phyloP scores from a whole-genome alignment of 768 basidiomycete species.

The Hirschioporus abietinus region DNA sequence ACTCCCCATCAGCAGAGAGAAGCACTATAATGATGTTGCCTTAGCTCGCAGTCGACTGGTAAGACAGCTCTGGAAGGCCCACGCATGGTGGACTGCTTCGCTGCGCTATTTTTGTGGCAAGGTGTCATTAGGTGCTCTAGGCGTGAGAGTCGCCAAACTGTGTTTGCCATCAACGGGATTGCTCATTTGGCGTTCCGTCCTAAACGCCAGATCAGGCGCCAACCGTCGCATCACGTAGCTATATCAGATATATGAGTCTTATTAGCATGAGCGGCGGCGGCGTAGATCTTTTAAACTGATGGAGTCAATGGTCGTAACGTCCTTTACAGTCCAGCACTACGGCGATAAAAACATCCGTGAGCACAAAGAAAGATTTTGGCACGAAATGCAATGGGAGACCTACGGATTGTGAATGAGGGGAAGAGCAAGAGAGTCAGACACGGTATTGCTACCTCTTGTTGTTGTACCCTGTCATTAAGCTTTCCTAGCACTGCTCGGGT shows the following conservation, averaged over 20 bases:
- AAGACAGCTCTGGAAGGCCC: neutral
- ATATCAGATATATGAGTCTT: neutral
- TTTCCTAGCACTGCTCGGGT: neutral
- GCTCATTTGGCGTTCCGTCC: neutral
- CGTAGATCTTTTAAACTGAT: neutral
- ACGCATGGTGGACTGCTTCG: neutral
- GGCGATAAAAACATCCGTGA: neutral
- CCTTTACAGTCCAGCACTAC: neutral
- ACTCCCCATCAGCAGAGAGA: neutral
- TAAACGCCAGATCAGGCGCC: neutral
- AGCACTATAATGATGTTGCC: neutral
- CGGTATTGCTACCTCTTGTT: too few species aligned
- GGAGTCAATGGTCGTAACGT: neutral
- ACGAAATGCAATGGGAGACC: neutral
- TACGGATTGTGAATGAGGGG: neutral
- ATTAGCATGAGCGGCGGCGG: neutral
- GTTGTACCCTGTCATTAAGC: neutral
- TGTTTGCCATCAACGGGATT: neutral
- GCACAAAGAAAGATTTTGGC: neutral
- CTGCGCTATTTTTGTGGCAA: neutral
- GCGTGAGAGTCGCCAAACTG: neutral
- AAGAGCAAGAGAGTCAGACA: neutral
- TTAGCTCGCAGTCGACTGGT: neutral
- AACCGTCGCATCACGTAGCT: neutral
- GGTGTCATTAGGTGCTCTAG: neutral